A percentile compares a stretch with the other conserved stretches of the same genome.
phyloP scores from a whole-genome alignment of 805 yeast genomes.

The Pichia membranifaciens region DNA sequence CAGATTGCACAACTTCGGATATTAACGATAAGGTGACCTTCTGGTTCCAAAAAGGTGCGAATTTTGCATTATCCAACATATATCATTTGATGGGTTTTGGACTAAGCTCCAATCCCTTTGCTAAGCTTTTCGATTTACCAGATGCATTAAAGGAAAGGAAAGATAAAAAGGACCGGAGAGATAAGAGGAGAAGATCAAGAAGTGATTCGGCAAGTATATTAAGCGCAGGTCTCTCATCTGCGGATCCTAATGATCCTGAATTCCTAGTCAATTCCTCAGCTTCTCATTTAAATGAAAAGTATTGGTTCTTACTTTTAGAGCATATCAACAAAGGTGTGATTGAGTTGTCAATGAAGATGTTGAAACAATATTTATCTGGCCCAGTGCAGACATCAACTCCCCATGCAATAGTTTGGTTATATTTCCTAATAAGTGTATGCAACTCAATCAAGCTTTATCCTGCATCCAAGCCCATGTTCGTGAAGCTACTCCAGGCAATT shows the following conservation, averaged over 20 bases:
- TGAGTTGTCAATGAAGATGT: conserved; percentile 62
- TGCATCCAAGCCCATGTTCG: conserved; percentile 40
- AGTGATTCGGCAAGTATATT: conserved; percentile 1
- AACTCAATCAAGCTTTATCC: conserved; percentile 45
- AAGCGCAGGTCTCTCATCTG: neutral
- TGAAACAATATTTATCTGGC: conserved; percentile 60
- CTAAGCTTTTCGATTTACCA: conserved; percentile 64
- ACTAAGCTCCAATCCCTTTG: conserved; percentile 68
- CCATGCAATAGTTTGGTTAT: conserved; percentile 72
- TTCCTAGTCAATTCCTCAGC: conserved; percentile 25
- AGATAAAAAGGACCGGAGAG: conserved; percentile 63
- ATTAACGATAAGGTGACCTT: conserved; percentile 48
- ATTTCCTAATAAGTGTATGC: conserved; percentile 61
- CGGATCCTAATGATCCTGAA: conserved; percentile 19
- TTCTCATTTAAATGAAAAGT: conserved; percentile 27
- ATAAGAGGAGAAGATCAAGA: conserved; percentile 45
- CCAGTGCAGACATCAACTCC: conserved; percentile 67
- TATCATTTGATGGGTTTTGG: conserved; percentile 76
- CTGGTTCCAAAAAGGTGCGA: conserved; percentile 72
- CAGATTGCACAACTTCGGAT: conserved; percentile 30
- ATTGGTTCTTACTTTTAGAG: conserved; percentile 56
- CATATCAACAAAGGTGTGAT: conserved; percentile 57
- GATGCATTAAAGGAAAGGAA: conserved; percentile 66
- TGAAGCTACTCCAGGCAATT: conserved; percentile 45
- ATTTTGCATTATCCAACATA: conserved; percentile 71